Evolutionary conservation across 768 basidiomycete genomes (phyloP).

Genomic region (Daedalea quercina): DNA sequence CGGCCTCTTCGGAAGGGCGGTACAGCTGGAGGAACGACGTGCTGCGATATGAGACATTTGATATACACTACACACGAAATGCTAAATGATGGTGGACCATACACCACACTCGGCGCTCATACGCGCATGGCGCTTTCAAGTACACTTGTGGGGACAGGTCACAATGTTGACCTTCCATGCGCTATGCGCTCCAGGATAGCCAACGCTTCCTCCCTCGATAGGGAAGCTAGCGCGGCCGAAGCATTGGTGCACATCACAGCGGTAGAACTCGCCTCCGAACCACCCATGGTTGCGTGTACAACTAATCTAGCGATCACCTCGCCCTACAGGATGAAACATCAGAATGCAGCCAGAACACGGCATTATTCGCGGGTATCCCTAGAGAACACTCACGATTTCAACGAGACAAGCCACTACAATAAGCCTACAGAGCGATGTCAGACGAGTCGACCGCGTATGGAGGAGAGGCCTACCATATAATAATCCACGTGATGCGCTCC

Average conservation of each 20-base stretch:
- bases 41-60: too few species aligned
- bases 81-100: too few species aligned
- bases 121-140: too few species aligned
- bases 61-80: too few species aligned
- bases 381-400: conserved; percentile 51
- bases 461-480: conserved; percentile 46
- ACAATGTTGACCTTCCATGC: background rate
- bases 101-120: too few species aligned
- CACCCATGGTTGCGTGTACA: conserved; percentile 50
- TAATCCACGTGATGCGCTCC: conserved; percentile 83
- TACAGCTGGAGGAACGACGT: too few species aligned
- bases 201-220: conserved; percentile 4
- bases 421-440: conserved; percentile 47
- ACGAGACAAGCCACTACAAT: conserved; percentile 89
- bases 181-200: conserved; percentile 2
- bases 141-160: too few species aligned
- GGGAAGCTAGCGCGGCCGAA: background rate
- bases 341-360: background rate
- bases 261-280: background rate
- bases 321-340: conserved; percentile 38
- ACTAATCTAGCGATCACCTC: conserved; percentile 74
- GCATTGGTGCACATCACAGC: background rate
- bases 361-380: background rate
- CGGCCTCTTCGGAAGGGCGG: too few species aligned
- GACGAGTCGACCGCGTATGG: conserved; percentile 31